These are phyloP conservation scores for Xylaria sp. DNA, from an alignment of 2,329 filamentous ascomycete species.

Conservation along the genomic window DNA sequence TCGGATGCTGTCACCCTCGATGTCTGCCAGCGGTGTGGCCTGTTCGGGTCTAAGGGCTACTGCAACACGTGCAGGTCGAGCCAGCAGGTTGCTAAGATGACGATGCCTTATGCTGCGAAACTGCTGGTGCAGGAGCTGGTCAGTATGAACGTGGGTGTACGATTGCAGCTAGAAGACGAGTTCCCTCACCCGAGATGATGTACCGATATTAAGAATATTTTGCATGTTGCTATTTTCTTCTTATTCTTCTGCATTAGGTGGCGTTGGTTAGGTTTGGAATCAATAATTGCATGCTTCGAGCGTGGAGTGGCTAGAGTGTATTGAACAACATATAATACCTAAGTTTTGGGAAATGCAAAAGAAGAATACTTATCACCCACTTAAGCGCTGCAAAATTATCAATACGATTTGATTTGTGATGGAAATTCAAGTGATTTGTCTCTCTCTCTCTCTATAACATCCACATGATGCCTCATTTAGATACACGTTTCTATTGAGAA, in stretches of 20 bases:
- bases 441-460: not conserved
- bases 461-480: not conserved
- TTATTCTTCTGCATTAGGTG: constrained; percentile 39
- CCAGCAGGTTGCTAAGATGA: constrained; percentile 88
- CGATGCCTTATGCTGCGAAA: constrained; percentile 97
- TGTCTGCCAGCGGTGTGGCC: constrained; percentile 91
- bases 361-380: not conserved
- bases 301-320: constrained; percentile 28
- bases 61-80: constrained; percentile 93
- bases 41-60: constrained; percentile 96
- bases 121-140: constrained; percentile 94
- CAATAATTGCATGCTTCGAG: constrained; percentile 26
- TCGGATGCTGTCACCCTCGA: constrained; percentile 92
- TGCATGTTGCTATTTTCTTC: not conserved
- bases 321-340: not conserved
- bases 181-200: constrained; percentile 73
- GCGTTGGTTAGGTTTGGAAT: constrained; percentile 38
- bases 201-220: constrained; percentile 5
- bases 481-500: not conserved
- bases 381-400: not conserved
- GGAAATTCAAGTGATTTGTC: not conserved
- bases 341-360: not conserved
- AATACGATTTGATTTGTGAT: not conserved
- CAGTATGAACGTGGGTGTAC: constrained; percentile 98
- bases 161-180: constrained; percentile 90